A percentile compares a stretch with the other conserved stretches of the same genome.
Evolutionary conservation across 352 stramenopile genomes (phyloP).

Genomic region (Paralagenidium karlingii): DNA sequence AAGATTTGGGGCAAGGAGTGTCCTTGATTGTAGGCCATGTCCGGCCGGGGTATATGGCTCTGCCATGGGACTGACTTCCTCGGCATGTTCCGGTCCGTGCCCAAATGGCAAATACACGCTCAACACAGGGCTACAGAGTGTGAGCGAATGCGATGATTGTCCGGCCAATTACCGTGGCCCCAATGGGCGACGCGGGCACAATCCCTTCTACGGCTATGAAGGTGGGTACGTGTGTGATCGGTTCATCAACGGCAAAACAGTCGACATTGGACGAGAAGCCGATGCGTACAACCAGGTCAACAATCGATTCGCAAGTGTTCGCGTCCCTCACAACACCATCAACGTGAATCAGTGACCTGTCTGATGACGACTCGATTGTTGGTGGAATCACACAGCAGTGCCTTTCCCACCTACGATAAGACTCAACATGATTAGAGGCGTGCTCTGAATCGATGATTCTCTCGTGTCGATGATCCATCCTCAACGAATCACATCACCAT

Average conservation of each 20-base stretch:
- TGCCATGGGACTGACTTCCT: constrained; percentile 28
- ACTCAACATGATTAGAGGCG: too few species aligned
- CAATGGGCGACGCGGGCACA: constrained; percentile 40
- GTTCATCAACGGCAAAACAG: constrained; percentile 33
- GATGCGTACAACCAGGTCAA: too few species aligned
- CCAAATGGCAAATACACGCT: constrained; percentile 60
- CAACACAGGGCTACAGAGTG: constrained; percentile 25
- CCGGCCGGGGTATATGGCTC: constrained; percentile 49
- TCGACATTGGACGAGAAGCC: constrained; percentile 20
- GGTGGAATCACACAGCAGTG: too few species aligned
- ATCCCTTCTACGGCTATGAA: constrained; percentile 15
- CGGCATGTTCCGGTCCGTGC: constrained; percentile 46
- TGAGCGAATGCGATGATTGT: constrained; percentile 53
- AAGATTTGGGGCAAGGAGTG: constrained; percentile 31
- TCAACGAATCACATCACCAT: too few species aligned
- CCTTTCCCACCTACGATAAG: too few species aligned
- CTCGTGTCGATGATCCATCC: too few species aligned
- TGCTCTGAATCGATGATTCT: too few species aligned
- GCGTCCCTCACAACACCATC: constrained; percentile 10
- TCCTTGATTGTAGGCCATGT: constrained; percentile 54
- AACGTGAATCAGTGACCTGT: constrained; percentile 20
- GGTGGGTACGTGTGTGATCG: constrained; percentile 50
- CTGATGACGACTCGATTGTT: too few species aligned
- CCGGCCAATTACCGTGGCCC: constrained; percentile 40
- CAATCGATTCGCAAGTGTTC: constrained; percentile 8